phyloP scores from a whole-genome alignment of 495 filamentous ascomycete species.

The Neurospora sp. region DNA sequence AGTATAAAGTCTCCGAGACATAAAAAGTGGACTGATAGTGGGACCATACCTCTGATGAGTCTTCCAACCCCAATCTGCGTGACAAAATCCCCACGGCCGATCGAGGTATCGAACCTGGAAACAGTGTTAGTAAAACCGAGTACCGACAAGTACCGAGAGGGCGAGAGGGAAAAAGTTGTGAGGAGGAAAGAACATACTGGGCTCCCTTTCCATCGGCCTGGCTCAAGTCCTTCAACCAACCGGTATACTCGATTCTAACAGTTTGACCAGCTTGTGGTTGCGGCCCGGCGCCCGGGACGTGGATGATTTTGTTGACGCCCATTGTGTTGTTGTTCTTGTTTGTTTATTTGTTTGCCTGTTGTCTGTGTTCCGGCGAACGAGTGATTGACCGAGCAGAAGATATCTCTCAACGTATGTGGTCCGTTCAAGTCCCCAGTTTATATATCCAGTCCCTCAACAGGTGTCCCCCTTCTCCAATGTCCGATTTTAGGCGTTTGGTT shows the following conservation, averaged over 20 bases:
- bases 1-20: constrained; percentile 2
- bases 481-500: background rate
- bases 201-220: constrained; percentile 40
- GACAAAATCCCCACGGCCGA: constrained; percentile 52
- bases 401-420: background rate
- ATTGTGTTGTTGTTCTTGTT: constrained; percentile 19
- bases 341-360: background rate
- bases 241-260: constrained; percentile 76
- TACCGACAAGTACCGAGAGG: background rate
- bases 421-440: background rate
- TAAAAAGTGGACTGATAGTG: background rate
- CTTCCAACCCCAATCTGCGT: constrained; percentile 61
- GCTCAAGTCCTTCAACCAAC: constrained; percentile 59
- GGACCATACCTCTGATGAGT: constrained; percentile 63
- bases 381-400: background rate
- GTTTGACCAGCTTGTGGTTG: constrained; percentile 51
- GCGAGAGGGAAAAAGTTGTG: background rate
- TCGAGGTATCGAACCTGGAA: constrained; percentile 70
- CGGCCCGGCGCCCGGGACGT: constrained; percentile 33
- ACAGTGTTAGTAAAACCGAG: background rate
- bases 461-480: background rate
- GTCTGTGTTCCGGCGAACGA: background rate
- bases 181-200: constrained; percentile 24
- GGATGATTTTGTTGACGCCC: constrained; percentile 39
- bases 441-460: background rate